Base-by-base conservation (phyloP, 495 filamentous ascomycete genomes). In the Barbatosphaeria neglecta region DNA sequence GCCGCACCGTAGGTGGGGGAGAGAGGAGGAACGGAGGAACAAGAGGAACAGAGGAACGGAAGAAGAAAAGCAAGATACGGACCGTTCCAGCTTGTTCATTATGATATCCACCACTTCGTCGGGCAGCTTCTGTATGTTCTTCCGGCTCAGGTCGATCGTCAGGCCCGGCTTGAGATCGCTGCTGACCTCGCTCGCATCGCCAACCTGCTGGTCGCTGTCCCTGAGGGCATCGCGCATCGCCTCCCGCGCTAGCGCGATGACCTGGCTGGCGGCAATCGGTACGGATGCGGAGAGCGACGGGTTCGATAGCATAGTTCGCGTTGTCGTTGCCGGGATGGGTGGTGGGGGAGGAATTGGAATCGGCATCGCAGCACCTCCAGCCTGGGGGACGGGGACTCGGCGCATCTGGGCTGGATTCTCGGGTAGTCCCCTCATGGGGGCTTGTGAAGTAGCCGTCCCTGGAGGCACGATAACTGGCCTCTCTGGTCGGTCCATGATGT, bases 81-180 rank as follows among this genome's bases (percentile, higher is more conserved):
- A 95, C 90, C 90, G 74, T 69, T 94, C 90, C 42, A 96, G 77
- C 60, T 95, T 86, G 62, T 90, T 79, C 66, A 89, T 93, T 45
- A 98, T 89, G 52, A 94, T 78, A 60, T 92, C 87, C 25, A 96
- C 81, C 44, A 95, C 86, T 50, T 90, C 84, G 37, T 90, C 85
- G 1, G 90, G 90, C 55, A 98, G 77, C 48, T 70, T 76, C 40
- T 76, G 73, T 35, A 98, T 90, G 51, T 81, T 78, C 49, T 82
- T 85, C 61, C 90, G 81, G 50, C 86, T 87, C 57, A 98, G 67
- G 61, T 95, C 87, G 55, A 98, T 82, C 13, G 90, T 95, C 50
- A 94, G 70, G 20, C 77, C 77, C 31, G 89, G 87, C 63, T 86
- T 83, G 44, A 86, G 70, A 16, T 78, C 80, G 60, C 77, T 79